Percentiles rank a stretch among this genome's conserved stretches.
Conservation (phyloP, 1,139 yeast genomes). For the Taphrina sp. region DNA sequence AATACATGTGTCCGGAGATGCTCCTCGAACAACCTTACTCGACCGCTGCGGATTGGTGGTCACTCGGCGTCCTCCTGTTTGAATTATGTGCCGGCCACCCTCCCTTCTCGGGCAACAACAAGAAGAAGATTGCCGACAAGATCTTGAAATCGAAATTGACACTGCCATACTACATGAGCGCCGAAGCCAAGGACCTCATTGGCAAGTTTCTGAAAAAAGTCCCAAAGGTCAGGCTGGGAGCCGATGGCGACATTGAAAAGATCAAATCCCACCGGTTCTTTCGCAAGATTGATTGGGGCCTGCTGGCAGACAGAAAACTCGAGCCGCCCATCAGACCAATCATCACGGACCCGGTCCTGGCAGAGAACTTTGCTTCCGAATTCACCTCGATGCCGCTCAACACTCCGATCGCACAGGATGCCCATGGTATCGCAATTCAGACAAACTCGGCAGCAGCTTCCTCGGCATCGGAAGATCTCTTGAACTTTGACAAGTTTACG, state of each 20-base stretch:
- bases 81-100: slow-evolving; percentile 90
- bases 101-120: slow-evolving; percentile 88
- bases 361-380: slow-evolving; percentile 87
- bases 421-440: slow-evolving; percentile 12
- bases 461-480: background rate
- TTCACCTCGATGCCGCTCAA: slow-evolving; percentile 67
- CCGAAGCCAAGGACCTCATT: slow-evolving; percentile 81
- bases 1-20: slow-evolving; percentile 78
- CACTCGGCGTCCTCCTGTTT: slow-evolving; percentile 82
- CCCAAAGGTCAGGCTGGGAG: slow-evolving; percentile 68
- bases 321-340: slow-evolving; percentile 83
- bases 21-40: slow-evolving; percentile 82
- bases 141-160: slow-evolving; percentile 71
- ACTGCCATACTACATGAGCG: slow-evolving; percentile 76
- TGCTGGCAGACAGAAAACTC: slow-evolving; percentile 53
- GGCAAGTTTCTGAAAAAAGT: slow-evolving; percentile 71
- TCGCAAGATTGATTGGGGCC: slow-evolving; percentile 74
- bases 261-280: slow-evolving; percentile 75
- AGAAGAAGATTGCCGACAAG: slow-evolving; percentile 76
- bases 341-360: slow-evolving; percentile 78
- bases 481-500: slow-evolving; percentile 30
- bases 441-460: background rate
- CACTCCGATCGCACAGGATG: slow-evolving; percentile 9
- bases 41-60: slow-evolving; percentile 94
- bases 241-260: slow-evolving; percentile 58